These are phyloP conservation scores for Geranium incanum DNA, from an alignment of 441 rosid genomes.

Conservation along the genomic window DNA sequence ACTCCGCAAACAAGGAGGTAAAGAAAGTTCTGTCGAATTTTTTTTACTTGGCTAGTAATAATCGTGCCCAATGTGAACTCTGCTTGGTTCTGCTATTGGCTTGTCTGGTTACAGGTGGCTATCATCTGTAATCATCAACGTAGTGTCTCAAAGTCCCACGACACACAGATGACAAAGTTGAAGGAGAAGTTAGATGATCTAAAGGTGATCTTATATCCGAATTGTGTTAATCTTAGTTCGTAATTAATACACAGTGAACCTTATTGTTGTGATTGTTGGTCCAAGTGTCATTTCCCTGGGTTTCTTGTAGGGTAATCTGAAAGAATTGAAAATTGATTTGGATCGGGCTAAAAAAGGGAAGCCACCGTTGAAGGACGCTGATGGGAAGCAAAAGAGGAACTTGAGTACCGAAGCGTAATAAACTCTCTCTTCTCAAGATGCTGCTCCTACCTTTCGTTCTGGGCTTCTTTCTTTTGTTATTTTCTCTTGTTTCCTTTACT, in stretches of 20 bases:
- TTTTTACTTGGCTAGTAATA: neutral
- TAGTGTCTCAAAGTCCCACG: constrained; percentile 76
- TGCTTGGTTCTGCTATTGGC: constrained; percentile 11
- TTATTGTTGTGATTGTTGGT: neutral
- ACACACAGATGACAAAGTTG: constrained; percentile 75
- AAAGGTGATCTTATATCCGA: constrained; percentile 39
- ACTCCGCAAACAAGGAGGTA: constrained; percentile 92
- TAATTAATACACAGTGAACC: neutral
- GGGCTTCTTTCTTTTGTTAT: too few relatives aligned
- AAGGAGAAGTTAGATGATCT: constrained; percentile 74
- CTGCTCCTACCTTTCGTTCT: too few relatives aligned
- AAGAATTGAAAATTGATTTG: constrained; percentile 65
- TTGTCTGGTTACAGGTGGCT: constrained; percentile 62
- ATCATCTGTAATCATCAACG: constrained; percentile 99
- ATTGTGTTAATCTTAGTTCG: neutral
- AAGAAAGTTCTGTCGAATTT: constrained; percentile 8
- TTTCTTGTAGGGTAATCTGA: constrained; percentile 45
- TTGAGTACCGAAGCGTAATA: constrained; percentile 80
- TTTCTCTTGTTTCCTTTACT: too few relatives aligned
- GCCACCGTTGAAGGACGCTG: constrained; percentile 74
- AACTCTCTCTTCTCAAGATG: neutral
- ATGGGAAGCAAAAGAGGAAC: constrained; percentile 90
- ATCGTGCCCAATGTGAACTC: too few relatives aligned
- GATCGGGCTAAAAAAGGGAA: constrained; percentile 90
- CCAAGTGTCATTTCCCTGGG: constrained; percentile 17